These are phyloP conservation scores for Salix purpurea DNA, from an alignment of 345 rosid species.

Conservation along the genomic window DNA sequence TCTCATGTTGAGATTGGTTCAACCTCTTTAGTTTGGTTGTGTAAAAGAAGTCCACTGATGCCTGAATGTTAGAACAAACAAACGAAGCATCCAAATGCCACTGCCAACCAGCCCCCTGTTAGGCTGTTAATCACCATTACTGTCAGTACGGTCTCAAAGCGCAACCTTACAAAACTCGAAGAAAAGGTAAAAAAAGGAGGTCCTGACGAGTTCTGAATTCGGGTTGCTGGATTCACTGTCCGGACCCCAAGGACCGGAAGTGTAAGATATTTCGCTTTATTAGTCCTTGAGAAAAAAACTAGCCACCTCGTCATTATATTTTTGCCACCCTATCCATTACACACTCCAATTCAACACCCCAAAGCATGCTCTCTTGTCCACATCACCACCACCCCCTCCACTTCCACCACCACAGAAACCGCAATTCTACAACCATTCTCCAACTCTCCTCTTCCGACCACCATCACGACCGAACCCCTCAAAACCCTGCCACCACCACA, in stretches of 20 bases:
- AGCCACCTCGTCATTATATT: not conserved
- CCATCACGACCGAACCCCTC: slow-evolving; percentile 13
- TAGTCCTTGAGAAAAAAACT: too few relatives aligned
- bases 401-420: slow-evolving; percentile 16
- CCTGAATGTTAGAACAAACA: too few relatives aligned
- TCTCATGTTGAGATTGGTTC: too few relatives aligned
- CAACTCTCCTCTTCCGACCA: slow-evolving; percentile 25
- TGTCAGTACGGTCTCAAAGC: not conserved
- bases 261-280: too few relatives aligned
- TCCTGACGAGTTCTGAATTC: slow-evolving; percentile 94
- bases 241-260: slow-evolving; percentile 66
- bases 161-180: not conserved
- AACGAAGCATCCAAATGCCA: too few relatives aligned
- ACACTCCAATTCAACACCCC: not conserved
- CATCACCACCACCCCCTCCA: slow-evolving; percentile 23
- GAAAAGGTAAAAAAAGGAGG: slow-evolving; percentile 21
- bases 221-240: slow-evolving; percentile 94
- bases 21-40: too few relatives aligned
- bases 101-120: too few relatives aligned
- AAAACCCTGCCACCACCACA: not conserved
- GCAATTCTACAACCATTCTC: slow-evolving; percentile 8
- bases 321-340: slow-evolving; percentile 1
- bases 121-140: too few relatives aligned
- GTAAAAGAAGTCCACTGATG: too few relatives aligned
- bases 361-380: slow-evolving; percentile 16